Percentiles rank a stretch among this genome's conserved stretches.
Evolutionary conservation across 2,329 filamentous ascomycete genomes (phyloP).

Genomic region (Monilinia fructigena): DNA sequence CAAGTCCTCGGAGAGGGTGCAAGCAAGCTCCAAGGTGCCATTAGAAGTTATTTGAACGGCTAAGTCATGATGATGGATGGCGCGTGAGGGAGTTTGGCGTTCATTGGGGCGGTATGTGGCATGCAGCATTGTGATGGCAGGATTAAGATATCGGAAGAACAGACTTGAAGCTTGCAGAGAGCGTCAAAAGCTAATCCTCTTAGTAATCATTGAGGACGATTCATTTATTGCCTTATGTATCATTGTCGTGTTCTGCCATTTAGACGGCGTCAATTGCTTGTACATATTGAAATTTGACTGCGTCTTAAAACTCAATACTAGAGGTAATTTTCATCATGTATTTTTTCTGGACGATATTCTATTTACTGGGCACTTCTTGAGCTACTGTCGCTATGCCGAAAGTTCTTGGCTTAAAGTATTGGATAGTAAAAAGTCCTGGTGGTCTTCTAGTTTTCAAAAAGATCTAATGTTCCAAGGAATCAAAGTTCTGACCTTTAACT

Average conservation of each 20-base stretch:
- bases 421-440: background rate
- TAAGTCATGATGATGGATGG: slow-evolving; percentile 38
- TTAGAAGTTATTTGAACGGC: slow-evolving; percentile 62
- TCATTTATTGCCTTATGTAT: slow-evolving; percentile 11
- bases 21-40: slow-evolving; percentile 74
- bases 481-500: background rate
- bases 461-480: background rate
- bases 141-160: slow-evolving; percentile 5
- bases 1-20: slow-evolving; percentile 83
- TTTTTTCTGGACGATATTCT: no score
- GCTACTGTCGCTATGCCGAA: background rate
- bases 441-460: background rate
- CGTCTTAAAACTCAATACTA: background rate
- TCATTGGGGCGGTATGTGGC: background rate
- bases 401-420: background rate
- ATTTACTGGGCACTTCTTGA: background rate
- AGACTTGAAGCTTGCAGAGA: background rate
- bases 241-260: background rate
- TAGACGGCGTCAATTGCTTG: slow-evolving; percentile 9
- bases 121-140: slow-evolving; percentile 7
- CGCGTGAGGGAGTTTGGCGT: slow-evolving; percentile 9
- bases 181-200: background rate
- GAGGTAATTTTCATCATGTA: background rate
- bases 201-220: slow-evolving; percentile 7
- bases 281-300: background rate